These are phyloP conservation scores for Entonaema liquescens DNA, from an alignment of 495 filamentous ascomycete species.

Conservation along the genomic window DNA sequence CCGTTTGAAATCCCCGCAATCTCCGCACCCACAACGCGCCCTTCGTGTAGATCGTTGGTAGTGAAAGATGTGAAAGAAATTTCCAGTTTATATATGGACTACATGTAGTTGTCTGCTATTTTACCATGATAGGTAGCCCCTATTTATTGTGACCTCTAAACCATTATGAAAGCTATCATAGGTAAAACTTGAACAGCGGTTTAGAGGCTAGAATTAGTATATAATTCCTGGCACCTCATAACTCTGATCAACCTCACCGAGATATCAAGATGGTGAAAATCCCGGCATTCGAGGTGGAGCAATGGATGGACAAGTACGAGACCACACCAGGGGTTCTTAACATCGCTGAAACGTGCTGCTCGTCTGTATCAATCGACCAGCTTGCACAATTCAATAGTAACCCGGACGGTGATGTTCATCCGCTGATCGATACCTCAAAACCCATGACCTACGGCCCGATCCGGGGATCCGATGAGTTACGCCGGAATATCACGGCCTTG, in stretches of 20 bases:
- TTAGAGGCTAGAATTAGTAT: not conserved
- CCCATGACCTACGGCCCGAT: constrained; percentile 77
- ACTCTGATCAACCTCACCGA: not conserved
- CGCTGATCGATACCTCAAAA: constrained; percentile 51
- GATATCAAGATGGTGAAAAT: constrained; percentile 70
- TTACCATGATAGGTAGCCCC: no score
- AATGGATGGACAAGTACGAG: constrained; percentile 95
- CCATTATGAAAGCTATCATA: not conserved
- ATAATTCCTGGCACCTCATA: not conserved
- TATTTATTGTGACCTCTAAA: not conserved
- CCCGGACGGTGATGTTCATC: constrained; percentile 45
- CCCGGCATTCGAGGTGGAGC: constrained; percentile 78
- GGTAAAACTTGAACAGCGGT: no score
- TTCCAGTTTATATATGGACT: not conserved
- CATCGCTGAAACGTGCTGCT: constrained; percentile 86
- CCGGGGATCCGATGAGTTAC: constrained; percentile 70
- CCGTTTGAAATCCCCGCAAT: not conserved
- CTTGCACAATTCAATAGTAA: constrained; percentile 67
- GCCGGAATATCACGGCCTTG: constrained; percentile 68
- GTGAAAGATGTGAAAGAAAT: no score
- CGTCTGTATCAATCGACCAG: constrained; percentile 80
- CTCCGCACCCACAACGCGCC: constrained; percentile 13
- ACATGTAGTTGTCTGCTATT: no score
- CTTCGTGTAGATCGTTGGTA: no score
- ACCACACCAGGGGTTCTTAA: constrained; percentile 75